A percentile compares a stretch with the other conserved stretches of the same genome.
Evolutionary conservation across 1,284 basidiomycete genomes (phyloP).

Genomic region (Trametes polyzona): DNA sequence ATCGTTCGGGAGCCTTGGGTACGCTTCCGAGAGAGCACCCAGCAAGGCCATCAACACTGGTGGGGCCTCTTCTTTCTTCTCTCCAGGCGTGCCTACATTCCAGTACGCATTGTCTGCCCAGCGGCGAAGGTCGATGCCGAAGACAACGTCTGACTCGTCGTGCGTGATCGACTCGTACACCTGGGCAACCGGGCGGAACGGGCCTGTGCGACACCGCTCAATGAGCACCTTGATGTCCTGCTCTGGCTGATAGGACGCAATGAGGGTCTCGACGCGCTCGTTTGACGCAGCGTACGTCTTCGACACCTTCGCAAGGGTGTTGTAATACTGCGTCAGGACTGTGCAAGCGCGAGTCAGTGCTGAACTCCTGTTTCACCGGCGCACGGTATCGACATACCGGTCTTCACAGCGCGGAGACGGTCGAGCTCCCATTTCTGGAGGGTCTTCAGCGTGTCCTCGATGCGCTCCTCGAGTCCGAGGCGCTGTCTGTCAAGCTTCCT

Average conservation of each 20-base stretch:
- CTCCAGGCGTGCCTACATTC: slow-evolving; percentile 41
- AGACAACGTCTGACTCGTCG: slow-evolving; percentile 82
- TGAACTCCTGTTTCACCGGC: no score
- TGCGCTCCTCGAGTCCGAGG: slow-evolving; percentile 80
- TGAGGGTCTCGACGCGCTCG: slow-evolving; percentile 72
- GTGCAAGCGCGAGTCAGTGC: slow-evolving; percentile 3
- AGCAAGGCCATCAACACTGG: slow-evolving; percentile 77
- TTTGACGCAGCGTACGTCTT: slow-evolving; percentile 65
- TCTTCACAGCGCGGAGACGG: slow-evolving; percentile 81
- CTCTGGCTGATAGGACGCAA: slow-evolving; percentile 85
- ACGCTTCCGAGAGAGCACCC: slow-evolving; percentile 65
- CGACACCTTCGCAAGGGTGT: slow-evolving; percentile 72
- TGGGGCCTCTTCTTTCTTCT: slow-evolving; percentile 70
- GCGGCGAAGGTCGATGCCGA: slow-evolving; percentile 85
- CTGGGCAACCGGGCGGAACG: slow-evolving; percentile 83
- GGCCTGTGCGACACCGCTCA: slow-evolving; percentile 87
- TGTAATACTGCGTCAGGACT: slow-evolving; percentile 86
- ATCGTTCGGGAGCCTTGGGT: slow-evolving; percentile 66
- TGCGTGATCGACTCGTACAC: slow-evolving; percentile 84
- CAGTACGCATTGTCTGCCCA: slow-evolving; percentile 79
- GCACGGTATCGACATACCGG: slow-evolving; percentile 66
- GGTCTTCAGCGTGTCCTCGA: slow-evolving; percentile 80
- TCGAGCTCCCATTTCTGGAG: slow-evolving; percentile 88
- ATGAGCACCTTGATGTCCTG: slow-evolving; percentile 83
- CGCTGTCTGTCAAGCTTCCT: slow-evolving; percentile 80